Evolutionary conservation across 2,329 filamentous ascomycete genomes (phyloP), one percentile per base, ranked within the genome.

Genomic region (Fusarium continuum): DNA sequence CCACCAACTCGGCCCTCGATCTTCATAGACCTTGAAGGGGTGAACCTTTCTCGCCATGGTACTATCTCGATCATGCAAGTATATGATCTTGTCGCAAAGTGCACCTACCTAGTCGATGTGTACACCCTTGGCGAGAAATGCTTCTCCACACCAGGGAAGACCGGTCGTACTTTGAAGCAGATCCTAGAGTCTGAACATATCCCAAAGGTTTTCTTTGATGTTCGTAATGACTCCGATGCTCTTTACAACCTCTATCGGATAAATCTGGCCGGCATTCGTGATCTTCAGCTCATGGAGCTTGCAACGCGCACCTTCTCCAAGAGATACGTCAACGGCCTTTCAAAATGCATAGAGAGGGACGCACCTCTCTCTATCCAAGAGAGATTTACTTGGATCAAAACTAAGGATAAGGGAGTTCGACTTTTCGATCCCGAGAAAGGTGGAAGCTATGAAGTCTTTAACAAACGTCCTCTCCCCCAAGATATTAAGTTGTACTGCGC

Each of bases 221-320:
- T 29, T 2, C 25, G 31, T 3, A 9, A 25, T 3, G n/a, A 25
- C 9, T 54, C 34, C 0, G n/a, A 54, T 5, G 48, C 23, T n/a
- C 28, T 54, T 2, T 39, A 34, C 4, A n/a, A 5, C 1, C 20
- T 39, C 2, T 40, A 14, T 4, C 7, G 13, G 10, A 29, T 55
- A 0, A 5, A 4, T 4, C 29, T 43, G 3, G 29, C 25, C 13
- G 45, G 46, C 0, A 23, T 36, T 10, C 51, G 52, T 6, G 51
- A 55, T 23, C 29, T 55, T 16, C 46, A 55, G 13, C 51, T 52
- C 1, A 52, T 52, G 36, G 36, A 43, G 11, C 19, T 55, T 2
- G 26, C 31, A 16, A 19, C 38, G 0, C 17, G 52, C 7, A 28
- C 5, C n/a, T 17, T 22, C 9, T 11, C 16, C 1, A 29, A 8